A percentile compares a stretch with the other conserved stretches of the same genome.
Conservation (phyloP, 805 yeast genomes). For the Candida corydali region DNA sequence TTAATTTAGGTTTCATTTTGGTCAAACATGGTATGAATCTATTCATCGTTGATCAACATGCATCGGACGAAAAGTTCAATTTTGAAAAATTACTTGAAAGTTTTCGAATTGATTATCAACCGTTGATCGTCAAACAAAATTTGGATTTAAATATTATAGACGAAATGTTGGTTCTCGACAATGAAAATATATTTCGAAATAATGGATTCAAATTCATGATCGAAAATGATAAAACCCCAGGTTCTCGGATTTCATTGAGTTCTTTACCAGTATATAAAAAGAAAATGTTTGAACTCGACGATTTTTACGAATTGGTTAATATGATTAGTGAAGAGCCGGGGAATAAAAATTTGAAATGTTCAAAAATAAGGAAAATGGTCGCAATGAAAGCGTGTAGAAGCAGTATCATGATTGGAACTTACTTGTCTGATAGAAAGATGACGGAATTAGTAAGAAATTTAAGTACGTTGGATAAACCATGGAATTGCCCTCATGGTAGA, state of each 20-base stretch:
- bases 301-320: slow-evolving; percentile 75
- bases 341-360: slow-evolving; percentile 46
- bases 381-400: slow-evolving; percentile 95
- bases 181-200: slow-evolving; percentile 50
- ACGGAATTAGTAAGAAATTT: slow-evolving; percentile 59
- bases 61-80: slow-evolving; percentile 92
- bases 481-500: slow-evolving; percentile 97
- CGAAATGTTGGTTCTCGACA: slow-evolving; percentile 64
- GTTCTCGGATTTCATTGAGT: slow-evolving; percentile 48
- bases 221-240: slow-evolving; percentile 51
- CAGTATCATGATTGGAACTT: slow-evolving; percentile 90
- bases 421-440: slow-evolving; percentile 61
- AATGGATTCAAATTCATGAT: slow-evolving; percentile 74
- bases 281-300: slow-evolving; percentile 59
- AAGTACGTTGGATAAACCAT: slow-evolving; percentile 78
- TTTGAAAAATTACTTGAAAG: slow-evolving; percentile 63
- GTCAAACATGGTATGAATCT: slow-evolving; percentile 54
- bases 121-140: slow-evolving; percentile 54
- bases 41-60: slow-evolving; percentile 95
- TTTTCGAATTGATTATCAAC: slow-evolving; percentile 57
- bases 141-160: slow-evolving; percentile 75
- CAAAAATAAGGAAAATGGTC: slow-evolving; percentile 76
- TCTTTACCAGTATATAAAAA: slow-evolving; percentile 74
- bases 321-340: slow-evolving; percentile 31
- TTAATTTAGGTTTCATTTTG: slow-evolving; percentile 90